Base-by-base conservation (phyloP, 2,329 filamentous ascomycete genomes). In the Orbilia blumenaviensis region DNA sequence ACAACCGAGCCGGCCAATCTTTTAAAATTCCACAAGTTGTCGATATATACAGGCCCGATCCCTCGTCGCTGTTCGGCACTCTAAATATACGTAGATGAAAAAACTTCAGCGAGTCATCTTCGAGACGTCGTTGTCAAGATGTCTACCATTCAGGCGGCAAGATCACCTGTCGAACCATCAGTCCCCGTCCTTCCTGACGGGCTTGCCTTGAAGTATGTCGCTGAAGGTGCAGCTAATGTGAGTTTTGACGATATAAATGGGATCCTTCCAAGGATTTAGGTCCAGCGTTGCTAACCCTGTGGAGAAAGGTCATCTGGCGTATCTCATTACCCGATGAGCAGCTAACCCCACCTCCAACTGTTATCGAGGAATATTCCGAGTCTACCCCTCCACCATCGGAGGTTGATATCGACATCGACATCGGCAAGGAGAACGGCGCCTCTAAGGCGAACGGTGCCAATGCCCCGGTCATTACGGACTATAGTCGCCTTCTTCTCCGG, bases 151-250 rank as follows among this genome's bases (percentile, higher is more conserved):
- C 69, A 67, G 54, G 64, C 72, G 66, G 46, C 72, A 69, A 41
- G 72, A 76, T 44, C 72, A 69, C 41, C 64, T 72, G 38, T 29
- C 48, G 66, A 56, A 36, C 52, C 66, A 23, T 66, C 34, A 76
- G 56, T 72, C 25, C 52, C 52, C 42, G 41, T 72, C 54, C 73
- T 77, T 62, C 66, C 73, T 62, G 54, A 60, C 32, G 66, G 54
- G 38, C 66, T 77, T 62, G 14, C 66, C 61, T 63, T 78, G 62
- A 56, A 69, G 0, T 88, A 88, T 77, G 82, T 89, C 8, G 86
- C 85, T 23, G 92, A 95, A 82, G 92, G 92, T 23, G 89, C 91
- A 23, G 91, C 92, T 63, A 94, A 95, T 82, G 87, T 90, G 61
- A 90, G 72, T 68, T n/a, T 94, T 4, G 14, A 50, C 6, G 18